Percentiles rank a stretch among this genome's conserved stretches.
phyloP scores from a whole-genome alignment of 1,284 basidiomycete species.

The Hortiboletus rubellus region DNA sequence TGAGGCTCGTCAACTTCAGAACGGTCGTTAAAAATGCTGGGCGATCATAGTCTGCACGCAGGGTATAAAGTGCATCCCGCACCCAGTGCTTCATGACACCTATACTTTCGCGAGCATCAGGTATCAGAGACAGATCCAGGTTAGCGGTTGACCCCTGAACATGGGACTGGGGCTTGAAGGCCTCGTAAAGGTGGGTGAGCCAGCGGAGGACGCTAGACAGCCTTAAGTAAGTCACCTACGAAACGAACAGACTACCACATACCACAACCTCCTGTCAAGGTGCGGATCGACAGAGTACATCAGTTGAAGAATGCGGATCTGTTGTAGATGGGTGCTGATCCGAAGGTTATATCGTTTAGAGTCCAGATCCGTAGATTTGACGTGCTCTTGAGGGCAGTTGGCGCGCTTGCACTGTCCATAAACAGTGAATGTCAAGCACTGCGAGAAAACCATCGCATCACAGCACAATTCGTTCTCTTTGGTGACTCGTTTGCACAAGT shows the following conservation, averaged over 20 bases:
- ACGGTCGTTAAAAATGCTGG: constrained; percentile 32
- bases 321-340: constrained; percentile 47
- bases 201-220: constrained; percentile 25
- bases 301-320: constrained; percentile 46
- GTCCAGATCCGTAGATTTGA: constrained; percentile 26
- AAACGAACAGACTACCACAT: no score
- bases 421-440: constrained; percentile 41
- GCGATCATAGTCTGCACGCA: constrained; percentile 16
- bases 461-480: constrained; percentile 40
- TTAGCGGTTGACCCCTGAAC: constrained; percentile 39
- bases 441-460: constrained; percentile 36
- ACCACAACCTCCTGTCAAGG: not conserved
- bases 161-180: constrained; percentile 41
- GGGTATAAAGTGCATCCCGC: constrained; percentile 36
- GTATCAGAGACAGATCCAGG: constrained; percentile 37
- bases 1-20: constrained; percentile 33
- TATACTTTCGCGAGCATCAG: constrained; percentile 39
- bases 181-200: constrained; percentile 41
- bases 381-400: constrained; percentile 43
- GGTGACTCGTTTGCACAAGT: constrained; percentile 35
- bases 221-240: no score
- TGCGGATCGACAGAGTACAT: constrained; percentile 24
- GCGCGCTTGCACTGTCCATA: constrained; percentile 38
- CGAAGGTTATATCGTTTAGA: constrained; percentile 40
- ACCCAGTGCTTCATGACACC: constrained; percentile 28